Percentiles rank a stretch among this genome's conserved stretches.
Evolutionary conservation across 179 eudicot species (phyloP).

Genomic region (Sideroxylon spinosum): DNA sequence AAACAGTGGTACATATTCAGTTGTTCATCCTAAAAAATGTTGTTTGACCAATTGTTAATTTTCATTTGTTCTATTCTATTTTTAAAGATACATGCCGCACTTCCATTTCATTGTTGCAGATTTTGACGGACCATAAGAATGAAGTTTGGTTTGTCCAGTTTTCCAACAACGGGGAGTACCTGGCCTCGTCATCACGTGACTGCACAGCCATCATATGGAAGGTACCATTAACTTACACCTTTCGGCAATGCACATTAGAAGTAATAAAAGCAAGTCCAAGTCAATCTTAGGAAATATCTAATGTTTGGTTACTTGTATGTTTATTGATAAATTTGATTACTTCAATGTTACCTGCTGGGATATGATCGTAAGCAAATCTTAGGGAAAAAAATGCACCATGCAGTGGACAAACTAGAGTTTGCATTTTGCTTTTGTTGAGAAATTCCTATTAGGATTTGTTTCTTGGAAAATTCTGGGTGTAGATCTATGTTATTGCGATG

Average conservation of each 20-base stretch:
- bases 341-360: not conserved
- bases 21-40: not conserved
- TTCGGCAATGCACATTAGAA: conserved; percentile 3
- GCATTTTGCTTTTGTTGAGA: not conserved
- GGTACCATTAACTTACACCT: conserved; percentile 37
- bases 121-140: conserved; percentile 63
- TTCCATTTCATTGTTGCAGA: conserved; percentile 41
- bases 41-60: not conserved
- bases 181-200: conserved; percentile 90
- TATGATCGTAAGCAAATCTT: not conserved
- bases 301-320: not conserved
- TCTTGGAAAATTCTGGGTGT: not conserved
- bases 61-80: not conserved
- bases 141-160: conserved; percentile 98
- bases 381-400: not conserved
- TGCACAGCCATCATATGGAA: conserved; percentile 92
- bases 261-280: not conserved
- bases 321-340: not conserved
- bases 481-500: conserved; percentile 3
- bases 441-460: not conserved
- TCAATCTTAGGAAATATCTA: not conserved
- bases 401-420: not conserved
- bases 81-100: not conserved
- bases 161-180: conserved; percentile 71
- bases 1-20: not conserved